Conservation (phyloP, 495 filamentous ascomycete species). For the Trichoderma virens region DNA sequence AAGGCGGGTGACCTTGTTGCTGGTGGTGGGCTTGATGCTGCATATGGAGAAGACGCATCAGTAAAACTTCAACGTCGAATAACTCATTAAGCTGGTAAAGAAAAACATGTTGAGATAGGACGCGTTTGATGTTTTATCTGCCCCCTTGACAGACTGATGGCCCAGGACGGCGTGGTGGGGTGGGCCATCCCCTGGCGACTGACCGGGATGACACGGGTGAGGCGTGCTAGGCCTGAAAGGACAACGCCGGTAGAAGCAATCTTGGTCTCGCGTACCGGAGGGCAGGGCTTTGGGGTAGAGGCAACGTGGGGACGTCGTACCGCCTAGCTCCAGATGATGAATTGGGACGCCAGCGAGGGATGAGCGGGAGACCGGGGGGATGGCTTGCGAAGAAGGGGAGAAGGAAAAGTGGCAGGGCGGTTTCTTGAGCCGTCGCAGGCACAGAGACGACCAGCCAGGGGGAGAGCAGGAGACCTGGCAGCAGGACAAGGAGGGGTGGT, state of each 20-base stretch:
- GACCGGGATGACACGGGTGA: slow-evolving; percentile 30
- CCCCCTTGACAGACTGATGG: slow-evolving; percentile 32
- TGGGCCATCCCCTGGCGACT: slow-evolving; percentile 7
- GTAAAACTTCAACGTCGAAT: slow-evolving; percentile 17
- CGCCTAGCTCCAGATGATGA: slow-evolving; percentile 19
- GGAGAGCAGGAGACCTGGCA: neutral
- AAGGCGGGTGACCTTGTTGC: slow-evolving; percentile 36
- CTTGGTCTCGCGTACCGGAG: slow-evolving; percentile 9
- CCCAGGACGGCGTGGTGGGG: slow-evolving; percentile 16
- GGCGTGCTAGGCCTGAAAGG: slow-evolving; percentile 11
- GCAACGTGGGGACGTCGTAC: slow-evolving; percentile 9
- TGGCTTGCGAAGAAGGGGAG: slow-evolving; percentile 1
- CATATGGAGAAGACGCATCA: slow-evolving; percentile 47
- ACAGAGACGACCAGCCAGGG: neutral
- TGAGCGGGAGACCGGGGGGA: slow-evolving; percentile 10
- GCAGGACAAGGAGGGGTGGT: neutral
- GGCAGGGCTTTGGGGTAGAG: neutral
- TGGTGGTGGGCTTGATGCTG: slow-evolving; percentile 56
- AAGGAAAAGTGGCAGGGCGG: slow-evolving; percentile 2
- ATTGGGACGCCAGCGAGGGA: slow-evolving; percentile 18
- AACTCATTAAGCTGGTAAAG: slow-evolving; percentile 12
- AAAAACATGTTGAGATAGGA: slow-evolving; percentile 27
- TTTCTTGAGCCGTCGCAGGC: slow-evolving; percentile 6
- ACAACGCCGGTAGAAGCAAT: slow-evolving; percentile 9
- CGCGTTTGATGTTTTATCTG: slow-evolving; percentile 37